Base-by-base conservation (phyloP, 2,329 filamentous ascomycete species). In the Neofusicoccum sp. region DNA sequence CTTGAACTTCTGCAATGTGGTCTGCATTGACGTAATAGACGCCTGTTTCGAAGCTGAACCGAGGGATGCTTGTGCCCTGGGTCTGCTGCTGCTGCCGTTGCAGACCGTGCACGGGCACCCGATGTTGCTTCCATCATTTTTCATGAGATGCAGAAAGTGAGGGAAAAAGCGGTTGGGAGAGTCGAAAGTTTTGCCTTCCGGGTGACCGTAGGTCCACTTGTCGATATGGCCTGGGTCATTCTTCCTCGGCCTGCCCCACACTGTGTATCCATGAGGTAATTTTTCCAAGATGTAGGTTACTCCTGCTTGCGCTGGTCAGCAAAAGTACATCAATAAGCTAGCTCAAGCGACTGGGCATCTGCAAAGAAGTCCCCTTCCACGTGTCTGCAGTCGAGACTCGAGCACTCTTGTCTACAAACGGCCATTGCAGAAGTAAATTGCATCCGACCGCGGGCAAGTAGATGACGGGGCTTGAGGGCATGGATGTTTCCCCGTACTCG, bases 191-290 rank as follows among this genome's bases (percentile, higher is more conserved):
- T 75, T 74, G 6, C 80, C 79, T 6, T 73, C 72, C 0, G 84
- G 84, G 69, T 88, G 85, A 0, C 86, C 86, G 62, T 79, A 87
- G 0, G 88, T 73, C 62, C 83, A 86, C 56, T 81, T 79, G 69
- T 87, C 86, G 7, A 80, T 68, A 70, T 84, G 71, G 22, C 63
- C 52, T 62, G 76, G 44, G 0, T 78, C 73, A 2, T 68, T 76
- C 2, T 69, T 69, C n/a, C 85, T 78, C 1, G 79, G 74, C 31
- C 80, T 78, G 7, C 34, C 79, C 67, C 80, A 83, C 0, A 86
- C 68, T 0, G 73, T 75, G 69, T 86, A 89, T 2, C 85, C 84
- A 3, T 78, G 71, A 1, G 86, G 86, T 0, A 88, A 72, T 14
- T 71, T 70, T 60, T 86, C 79, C 0, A 89, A 75, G 1, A 74